Base-by-base conservation (phyloP, 179 eudicot genomes). In the Spinacia oleracea region DNA sequence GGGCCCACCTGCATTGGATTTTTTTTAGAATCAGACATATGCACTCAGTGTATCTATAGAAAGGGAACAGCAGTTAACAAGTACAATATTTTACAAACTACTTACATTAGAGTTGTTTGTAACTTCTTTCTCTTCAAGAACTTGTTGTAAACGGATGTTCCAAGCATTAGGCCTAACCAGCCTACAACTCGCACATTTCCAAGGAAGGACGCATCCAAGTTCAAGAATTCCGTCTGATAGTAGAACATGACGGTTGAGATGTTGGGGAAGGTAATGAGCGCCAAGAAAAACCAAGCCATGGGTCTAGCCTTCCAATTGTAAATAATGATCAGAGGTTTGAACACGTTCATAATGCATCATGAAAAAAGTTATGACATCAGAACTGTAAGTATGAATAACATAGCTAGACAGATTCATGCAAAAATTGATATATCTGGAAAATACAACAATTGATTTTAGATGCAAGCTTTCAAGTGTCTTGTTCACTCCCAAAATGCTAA, bases 201-300 rank as follows among this genome's bases (percentile, higher is more conserved):
- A 82, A 93, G 81, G 87, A 95, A 95, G 59, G 98, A 88, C 9
- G 98, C 91, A 78, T 93, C 98, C 88, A 95, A 81, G 78, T 89
- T 83, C 78, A 95, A 85, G 84, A 72, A 78, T 84, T 95, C 97
- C 4, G 97, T 88, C 87, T 93, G 97, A 87, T 95, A 95, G 82
- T 91, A 93, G 84, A 95, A 95, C 96, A 91, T 95, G 74, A 89
- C 80, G 40, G 98, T 95, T 31, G 98, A 95, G 72, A 95, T 87
- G 79, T 90, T 95, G 83, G 98, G 98, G 68, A 89, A 77, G 76
- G 91, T 90, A 75, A 93, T 88, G 77, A 89, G 88, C 53, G 98
- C 97, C 81, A 95, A 76, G 90, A 93, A 90, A 84, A 95, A 95
- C 98, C 98, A 95, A 70, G 97, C 87, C 97, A 95, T 95, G 74